Evolutionary conservation across 2,329 filamentous ascomycete species (phyloP).

Genomic region (Tolypocladium ophioglossoides): DNA sequence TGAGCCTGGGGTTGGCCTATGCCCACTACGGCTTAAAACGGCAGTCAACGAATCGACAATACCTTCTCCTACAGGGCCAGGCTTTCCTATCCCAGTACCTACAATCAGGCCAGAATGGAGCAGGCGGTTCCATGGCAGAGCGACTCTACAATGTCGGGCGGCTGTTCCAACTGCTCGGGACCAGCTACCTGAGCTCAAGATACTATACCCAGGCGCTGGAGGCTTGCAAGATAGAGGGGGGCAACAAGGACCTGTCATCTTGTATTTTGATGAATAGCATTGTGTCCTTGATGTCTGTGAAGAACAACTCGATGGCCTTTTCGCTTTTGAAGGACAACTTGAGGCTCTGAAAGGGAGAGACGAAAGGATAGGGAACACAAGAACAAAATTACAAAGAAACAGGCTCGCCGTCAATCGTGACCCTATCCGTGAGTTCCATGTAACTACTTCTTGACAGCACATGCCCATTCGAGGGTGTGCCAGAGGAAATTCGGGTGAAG

Average conservation of each 20-base stretch:
- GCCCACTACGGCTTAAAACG: conserved; percentile 84
- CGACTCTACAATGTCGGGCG: conserved; percentile 28
- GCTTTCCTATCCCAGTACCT: conserved; percentile 53
- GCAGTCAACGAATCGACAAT: conserved; percentile 82
- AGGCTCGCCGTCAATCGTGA: not conserved
- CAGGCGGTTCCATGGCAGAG: conserved; percentile 14
- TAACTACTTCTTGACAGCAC: too few species aligned
- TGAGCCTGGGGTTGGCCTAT: conserved; percentile 75
- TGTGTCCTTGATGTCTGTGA: conserved; percentile 18
- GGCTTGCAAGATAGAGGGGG: conserved; percentile 1
- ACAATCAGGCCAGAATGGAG: conserved; percentile 1
- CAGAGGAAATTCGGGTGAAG: too few species aligned
- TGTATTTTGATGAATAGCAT: conserved; percentile 22
- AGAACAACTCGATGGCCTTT: conserved; percentile 17
- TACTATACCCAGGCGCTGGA: conserved; percentile 47
- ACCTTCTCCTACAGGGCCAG: conserved; percentile 75
- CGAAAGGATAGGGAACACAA: not conserved
- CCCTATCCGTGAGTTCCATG: not conserved
- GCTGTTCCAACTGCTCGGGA: conserved; percentile 25
- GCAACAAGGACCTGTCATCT: conserved; percentile 13
- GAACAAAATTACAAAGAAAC: not conserved
- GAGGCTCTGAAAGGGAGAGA: conserved; percentile 7
- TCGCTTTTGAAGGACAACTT: conserved; percentile 16
- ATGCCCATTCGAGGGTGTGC: too few species aligned
- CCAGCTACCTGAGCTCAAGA: conserved; percentile 49